These are phyloP conservation scores for Macadamia integrifolia DNA, from an alignment of 164 flowering plant species.

Conservation along the genomic window DNA sequence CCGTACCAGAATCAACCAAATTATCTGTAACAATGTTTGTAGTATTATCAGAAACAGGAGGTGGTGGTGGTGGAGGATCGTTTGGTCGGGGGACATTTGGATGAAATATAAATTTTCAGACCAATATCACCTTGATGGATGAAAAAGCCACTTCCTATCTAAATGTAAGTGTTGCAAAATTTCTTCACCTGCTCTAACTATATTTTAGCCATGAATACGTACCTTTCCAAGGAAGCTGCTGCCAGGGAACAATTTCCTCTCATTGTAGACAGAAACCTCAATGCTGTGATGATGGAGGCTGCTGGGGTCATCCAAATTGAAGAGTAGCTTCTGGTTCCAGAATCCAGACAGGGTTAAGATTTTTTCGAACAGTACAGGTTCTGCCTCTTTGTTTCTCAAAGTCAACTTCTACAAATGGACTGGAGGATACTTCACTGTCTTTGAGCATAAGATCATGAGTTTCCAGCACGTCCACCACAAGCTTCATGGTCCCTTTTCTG, in stretches of 20 bases:
- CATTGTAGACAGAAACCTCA: conserved; percentile 28
- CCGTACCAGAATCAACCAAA: not conserved
- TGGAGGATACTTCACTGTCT: conserved; percentile 31
- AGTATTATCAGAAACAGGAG: conserved; percentile 1
- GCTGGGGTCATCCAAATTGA: conserved; percentile 23
- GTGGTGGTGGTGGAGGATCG: not conserved
- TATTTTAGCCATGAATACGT: conserved; percentile 23
- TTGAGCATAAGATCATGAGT: conserved; percentile 32
- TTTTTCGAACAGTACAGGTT: conserved; percentile 25
- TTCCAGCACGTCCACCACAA: conserved; percentile 28
- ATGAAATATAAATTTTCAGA: conserved; percentile 22
- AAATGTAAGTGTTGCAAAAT: conserved; percentile 24
- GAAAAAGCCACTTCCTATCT: conserved; percentile 29
- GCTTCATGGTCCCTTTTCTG: conserved; percentile 25
- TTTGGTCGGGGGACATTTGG: conserved; percentile 9
- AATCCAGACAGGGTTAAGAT: conserved; percentile 14
- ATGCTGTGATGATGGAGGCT: conserved; percentile 16
- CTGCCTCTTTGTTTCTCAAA: conserved; percentile 25
- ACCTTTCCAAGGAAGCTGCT: conserved; percentile 33
- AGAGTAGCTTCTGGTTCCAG: conserved; percentile 29
- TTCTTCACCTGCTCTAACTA: conserved; percentile 24
- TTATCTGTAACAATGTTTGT: not conserved
- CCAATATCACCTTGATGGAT: conserved; percentile 27
- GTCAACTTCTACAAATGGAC: conserved; percentile 30
- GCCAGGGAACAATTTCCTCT: conserved; percentile 20